These are phyloP conservation scores for Sporothrix luriei DNA, from an alignment of 2,329 filamentous ascomycete species.

Conservation along the genomic window DNA sequence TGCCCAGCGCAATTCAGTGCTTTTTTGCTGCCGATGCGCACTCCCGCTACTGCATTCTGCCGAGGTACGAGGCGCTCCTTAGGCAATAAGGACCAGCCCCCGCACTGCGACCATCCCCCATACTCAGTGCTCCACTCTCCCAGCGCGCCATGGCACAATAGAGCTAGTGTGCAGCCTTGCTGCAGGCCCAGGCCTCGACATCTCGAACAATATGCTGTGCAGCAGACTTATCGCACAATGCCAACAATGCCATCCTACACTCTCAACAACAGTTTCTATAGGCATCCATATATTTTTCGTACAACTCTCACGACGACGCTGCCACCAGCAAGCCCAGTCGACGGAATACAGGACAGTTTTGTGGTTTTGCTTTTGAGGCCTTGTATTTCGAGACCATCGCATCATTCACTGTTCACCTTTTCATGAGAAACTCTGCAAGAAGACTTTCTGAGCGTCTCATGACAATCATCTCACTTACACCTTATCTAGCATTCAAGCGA, in stretches of 20 bases:
- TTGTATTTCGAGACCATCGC: background rate
- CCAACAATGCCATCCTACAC: background rate
- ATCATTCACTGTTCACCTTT: background rate
- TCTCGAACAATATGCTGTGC: background rate
- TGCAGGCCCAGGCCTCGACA: background rate
- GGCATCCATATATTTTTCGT: background rate
- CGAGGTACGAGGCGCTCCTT: conserved; percentile 29
- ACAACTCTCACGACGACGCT: background rate
- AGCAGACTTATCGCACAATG: background rate
- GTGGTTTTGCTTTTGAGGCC: background rate
- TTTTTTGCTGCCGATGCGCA: conserved; percentile 2
- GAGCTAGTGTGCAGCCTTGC: conserved; percentile 18
- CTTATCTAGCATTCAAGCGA: conserved; percentile 14
- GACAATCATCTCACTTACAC: background rate
- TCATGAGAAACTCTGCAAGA: background rate
- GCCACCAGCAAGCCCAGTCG: background rate
- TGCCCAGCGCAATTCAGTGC: background rate
- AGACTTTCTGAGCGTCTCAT: conserved; percentile 1
- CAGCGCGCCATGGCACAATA: background rate
- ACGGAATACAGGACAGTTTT: background rate
- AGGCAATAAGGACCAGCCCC: no score
- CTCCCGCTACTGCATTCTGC: conserved; percentile 23
- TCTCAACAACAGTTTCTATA: background rate
- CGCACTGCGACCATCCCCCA: background rate
- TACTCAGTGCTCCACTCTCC: conserved; percentile 5